A percentile compares a stretch with the other conserved stretches of the same genome.
Evolutionary conservation across 23 red algal species (phyloP).

Genomic region (Gracilaria gracilis): DNA sequence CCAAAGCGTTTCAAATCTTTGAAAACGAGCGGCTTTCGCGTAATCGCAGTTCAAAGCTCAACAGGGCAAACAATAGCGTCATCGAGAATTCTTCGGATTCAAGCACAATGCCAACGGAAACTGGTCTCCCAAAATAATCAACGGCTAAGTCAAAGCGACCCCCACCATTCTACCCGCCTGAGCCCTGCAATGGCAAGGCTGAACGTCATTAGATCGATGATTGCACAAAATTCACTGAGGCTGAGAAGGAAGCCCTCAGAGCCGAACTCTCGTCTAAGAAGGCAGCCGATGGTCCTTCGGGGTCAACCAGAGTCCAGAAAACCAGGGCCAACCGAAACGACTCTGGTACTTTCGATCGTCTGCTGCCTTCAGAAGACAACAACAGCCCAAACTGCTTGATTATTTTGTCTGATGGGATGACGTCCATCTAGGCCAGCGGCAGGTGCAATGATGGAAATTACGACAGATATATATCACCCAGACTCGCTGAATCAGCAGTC

Average conservation of each 20-base stretch:
- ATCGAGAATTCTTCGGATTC: neutral
- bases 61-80: neutral
- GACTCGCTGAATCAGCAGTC: neutral
- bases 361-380: neutral
- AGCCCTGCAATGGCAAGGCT: neutral
- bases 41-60: no score
- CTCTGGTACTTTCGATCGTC: neutral
- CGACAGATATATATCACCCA: neutral
- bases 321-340: neutral
- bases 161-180: neutral
- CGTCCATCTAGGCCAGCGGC: neutral
- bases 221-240: neutral
- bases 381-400: neutral
- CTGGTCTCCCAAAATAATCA: neutral
- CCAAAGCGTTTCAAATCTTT: conserved; percentile 25
- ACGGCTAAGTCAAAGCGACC: neutral
- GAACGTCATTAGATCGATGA: conserved; percentile 11
- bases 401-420: conserved; percentile 11
- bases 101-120: neutral
- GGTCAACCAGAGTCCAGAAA: neutral
- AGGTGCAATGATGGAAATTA: conserved; percentile 3
- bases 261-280: neutral
- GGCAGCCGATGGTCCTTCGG: neutral
- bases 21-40: conserved; percentile 21
- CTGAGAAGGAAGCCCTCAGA: neutral